phyloP scores from a whole-genome alignment of 208 protist species.

The Acanthamoeba royreba region DNA sequence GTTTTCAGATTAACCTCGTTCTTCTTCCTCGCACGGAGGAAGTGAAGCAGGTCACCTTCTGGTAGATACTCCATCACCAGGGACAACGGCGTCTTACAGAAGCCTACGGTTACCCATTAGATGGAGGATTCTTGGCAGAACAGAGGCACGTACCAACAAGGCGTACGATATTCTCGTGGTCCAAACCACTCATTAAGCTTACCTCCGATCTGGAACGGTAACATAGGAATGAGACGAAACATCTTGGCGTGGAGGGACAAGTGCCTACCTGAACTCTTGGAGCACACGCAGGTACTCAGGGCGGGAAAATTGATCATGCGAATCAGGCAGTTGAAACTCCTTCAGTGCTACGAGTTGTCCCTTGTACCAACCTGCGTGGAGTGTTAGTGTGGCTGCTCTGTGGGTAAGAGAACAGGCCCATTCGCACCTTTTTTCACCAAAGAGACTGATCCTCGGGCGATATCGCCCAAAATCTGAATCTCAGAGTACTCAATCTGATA shows the following conservation, averaged over 20 bases:
- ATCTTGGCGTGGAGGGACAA: neutral
- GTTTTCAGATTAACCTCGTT: neutral
- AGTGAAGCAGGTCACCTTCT: neutral
- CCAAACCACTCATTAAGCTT: neutral
- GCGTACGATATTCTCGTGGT: neutral
- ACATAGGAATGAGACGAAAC: neutral
- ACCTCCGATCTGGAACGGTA: neutral
- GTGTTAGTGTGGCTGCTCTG: neutral
- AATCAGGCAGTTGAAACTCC: constrained; percentile 16
- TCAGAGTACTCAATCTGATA: neutral
- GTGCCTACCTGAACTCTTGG: neutral
- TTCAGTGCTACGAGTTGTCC: constrained; percentile 7
- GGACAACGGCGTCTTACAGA: neutral
- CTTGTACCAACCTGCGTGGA: neutral
- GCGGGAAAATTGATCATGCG: neutral
- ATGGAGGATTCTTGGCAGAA: neutral
- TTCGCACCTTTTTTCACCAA: neutral
- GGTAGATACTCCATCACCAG: constrained; percentile 32
- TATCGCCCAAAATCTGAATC: neutral
- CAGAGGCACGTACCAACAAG: neutral
- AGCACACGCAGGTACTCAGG: neutral
- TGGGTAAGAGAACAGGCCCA: neutral
- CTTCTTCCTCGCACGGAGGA: neutral
- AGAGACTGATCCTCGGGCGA: neutral
- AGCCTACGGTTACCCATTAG: neutral